These are phyloP conservation scores for Aschersonia sp. DNA, from an alignment of 2,329 filamentous ascomycete species.

Conservation along the genomic window DNA sequence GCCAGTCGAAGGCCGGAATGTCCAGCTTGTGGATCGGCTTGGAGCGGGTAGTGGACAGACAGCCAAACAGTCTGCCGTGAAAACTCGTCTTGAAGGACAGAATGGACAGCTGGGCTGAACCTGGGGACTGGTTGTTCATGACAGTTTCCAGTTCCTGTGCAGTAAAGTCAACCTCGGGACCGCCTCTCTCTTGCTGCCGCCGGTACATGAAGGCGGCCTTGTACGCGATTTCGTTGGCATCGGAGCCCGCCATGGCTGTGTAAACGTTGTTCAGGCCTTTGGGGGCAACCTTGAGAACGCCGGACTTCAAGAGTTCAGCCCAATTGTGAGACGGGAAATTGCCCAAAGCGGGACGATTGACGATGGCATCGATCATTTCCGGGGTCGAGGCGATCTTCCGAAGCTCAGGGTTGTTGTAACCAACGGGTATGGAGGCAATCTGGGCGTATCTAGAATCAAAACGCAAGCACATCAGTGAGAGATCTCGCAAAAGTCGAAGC, in stretches of 20 bases:
- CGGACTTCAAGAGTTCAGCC: slow-evolving; percentile 63
- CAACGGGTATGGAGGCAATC: slow-evolving; percentile 83
- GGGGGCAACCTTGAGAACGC: slow-evolving; percentile 70
- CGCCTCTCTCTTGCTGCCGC: slow-evolving; percentile 67
- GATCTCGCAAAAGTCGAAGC: background rate
- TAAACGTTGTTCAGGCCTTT: slow-evolving; percentile 80
- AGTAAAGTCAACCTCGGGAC: slow-evolving; percentile 63
- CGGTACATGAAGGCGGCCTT: slow-evolving; percentile 94
- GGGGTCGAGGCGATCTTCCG: slow-evolving; percentile 54
- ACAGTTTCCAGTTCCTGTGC: slow-evolving; percentile 56
- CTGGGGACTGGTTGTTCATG: slow-evolving; percentile 71
- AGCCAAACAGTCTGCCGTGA: slow-evolving; percentile 82
- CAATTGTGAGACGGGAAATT: slow-evolving; percentile 84
- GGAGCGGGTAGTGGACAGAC: slow-evolving; percentile 74
- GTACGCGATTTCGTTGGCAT: slow-evolving; percentile 89
- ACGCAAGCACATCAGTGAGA: background rate
- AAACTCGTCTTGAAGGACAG: slow-evolving; percentile 80
- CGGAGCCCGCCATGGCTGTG: slow-evolving; percentile 76
- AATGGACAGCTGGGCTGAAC: slow-evolving; percentile 65
- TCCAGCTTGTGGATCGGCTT: slow-evolving; percentile 93
- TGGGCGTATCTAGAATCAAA: slow-evolving; percentile 53
- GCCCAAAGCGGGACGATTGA: slow-evolving; percentile 80
- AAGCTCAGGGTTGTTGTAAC: slow-evolving; percentile 79
- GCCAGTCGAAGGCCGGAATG: slow-evolving; percentile 92
- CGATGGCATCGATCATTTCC: slow-evolving; percentile 66